Base-by-base conservation (phyloP, 23 red algal genomes). In the Pyropia yezoensis region DNA sequence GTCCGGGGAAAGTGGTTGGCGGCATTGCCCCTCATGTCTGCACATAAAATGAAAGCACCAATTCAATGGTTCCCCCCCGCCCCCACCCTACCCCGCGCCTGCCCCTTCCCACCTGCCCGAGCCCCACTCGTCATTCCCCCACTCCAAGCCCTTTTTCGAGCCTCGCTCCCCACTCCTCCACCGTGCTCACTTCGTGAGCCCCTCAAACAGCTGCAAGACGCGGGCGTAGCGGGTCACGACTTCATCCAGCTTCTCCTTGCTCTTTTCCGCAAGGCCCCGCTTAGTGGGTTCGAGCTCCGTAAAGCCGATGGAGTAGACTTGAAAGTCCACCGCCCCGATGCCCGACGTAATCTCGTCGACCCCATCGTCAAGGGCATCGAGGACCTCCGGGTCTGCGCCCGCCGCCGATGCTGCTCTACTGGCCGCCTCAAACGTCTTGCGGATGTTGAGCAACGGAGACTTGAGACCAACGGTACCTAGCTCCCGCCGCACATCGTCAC, bases 221-320 rank as follows among this genome's bases (percentile, higher is more conserved):
- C 67, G 34, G 2, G 30, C 64, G 75, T 89, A 89, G 19, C 19
- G 51, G 7, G 23, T 60, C 18, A 89, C 61, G 14, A 65, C 65
- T 20, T 89, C 72, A 56, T 52, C 57, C 18, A 89, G 62, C 14
- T 71, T 65, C 11, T 72, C 22, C 50, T 58, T 79, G 2, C 85
- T 73, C 18, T 89, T 52, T 18, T 33, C 71, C 4, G 77, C 21
- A 8, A 89, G 75, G 23, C 54, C 57, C 13, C 68, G n/a, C 67
- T 89, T 89, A 33, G 65, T 89, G 29, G 77, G 74, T 16, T 51
- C 52, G 39, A 89, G 85, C 57, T 89, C 85, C 39, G 85, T 79
- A 50, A 72, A 89, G 64, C 65, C 77, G 23, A 80, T 73, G 19
- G 85, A 89, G 60, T 89, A 89, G 5, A 89, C 52, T 51, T 89